Evolutionary conservation across 768 basidiomycete species (phyloP).

Genomic region (Myochromella boudieri): DNA sequence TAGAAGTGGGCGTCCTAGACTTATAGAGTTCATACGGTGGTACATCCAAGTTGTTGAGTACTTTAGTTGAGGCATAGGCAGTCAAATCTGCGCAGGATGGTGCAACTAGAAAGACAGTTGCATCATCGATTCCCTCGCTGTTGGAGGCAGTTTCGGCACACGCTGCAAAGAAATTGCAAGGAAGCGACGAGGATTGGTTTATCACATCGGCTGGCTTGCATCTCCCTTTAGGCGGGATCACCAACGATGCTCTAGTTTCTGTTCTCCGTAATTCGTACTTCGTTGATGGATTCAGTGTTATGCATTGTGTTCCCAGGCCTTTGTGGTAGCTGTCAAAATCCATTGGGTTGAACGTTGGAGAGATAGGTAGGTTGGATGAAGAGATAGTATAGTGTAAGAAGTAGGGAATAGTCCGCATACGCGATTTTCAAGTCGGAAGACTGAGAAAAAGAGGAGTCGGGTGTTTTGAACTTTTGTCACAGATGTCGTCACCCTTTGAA

Average conservation of each 20-base stretch:
- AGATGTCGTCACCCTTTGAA: too few relatives aligned
- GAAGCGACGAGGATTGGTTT: not conserved
- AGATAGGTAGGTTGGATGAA: too few relatives aligned
- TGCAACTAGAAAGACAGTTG: conserved; percentile 5
- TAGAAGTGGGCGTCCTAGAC: not conserved
- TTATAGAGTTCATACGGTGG: conserved; percentile 5
- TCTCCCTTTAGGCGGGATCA: not conserved
- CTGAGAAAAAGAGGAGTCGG: too few relatives aligned
- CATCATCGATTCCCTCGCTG: conserved; percentile 9
- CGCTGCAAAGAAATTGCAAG: not conserved
- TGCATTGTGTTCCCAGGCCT: too few relatives aligned
- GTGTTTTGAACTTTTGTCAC: too few relatives aligned
- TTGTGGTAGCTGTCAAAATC: too few relatives aligned
- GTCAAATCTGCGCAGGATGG: conserved; percentile 11
- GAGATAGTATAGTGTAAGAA: too few relatives aligned
- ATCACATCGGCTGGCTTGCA: too few relatives aligned
- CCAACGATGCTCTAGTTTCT: not conserved
- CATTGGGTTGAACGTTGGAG: too few relatives aligned
- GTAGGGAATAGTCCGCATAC: too few relatives aligned
- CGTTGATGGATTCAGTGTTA: too few relatives aligned
- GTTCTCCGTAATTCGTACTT: not conserved
- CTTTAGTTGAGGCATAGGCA: conserved; percentile 9
- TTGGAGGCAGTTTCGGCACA: not conserved
- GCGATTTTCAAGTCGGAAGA: too few relatives aligned
- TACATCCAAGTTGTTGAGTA: not conserved